Percentiles rank a stretch among this genome's conserved stretches.
Evolutionary conservation across 1,284 basidiomycete species (phyloP).

Genomic region (Stereum hirsutum): DNA sequence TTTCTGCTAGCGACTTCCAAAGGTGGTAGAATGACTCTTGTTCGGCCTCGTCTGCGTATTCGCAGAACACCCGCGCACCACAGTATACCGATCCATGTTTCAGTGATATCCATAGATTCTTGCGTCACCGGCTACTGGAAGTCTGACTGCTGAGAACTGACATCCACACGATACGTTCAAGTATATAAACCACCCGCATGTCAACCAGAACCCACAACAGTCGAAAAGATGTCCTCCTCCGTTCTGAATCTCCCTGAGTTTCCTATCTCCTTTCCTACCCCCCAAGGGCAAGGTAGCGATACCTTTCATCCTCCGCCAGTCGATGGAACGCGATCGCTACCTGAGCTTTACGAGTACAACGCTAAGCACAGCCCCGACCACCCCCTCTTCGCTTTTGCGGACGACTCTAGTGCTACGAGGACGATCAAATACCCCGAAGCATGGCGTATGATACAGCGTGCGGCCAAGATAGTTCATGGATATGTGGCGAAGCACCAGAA

Average conservation of each 20-base stretch:
- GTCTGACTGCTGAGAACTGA: too few species aligned
- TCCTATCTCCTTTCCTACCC: background rate
- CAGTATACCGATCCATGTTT: too few species aligned
- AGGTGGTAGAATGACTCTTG: too few species aligned
- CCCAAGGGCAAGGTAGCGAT: background rate
- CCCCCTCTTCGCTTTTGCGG: conserved; percentile 1
- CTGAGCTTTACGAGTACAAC: conserved; percentile 4
- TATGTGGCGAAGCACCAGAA: background rate
- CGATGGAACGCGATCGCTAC: conserved; percentile 2
- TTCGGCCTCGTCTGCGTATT: too few species aligned
- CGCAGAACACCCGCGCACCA: too few species aligned
- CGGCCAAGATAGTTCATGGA: background rate
- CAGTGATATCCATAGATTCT: too few species aligned
- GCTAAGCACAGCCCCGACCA: conserved; percentile 2
- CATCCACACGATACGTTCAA: too few species aligned
- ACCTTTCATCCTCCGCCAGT: conserved; percentile 8
- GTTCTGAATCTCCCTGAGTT: background rate
- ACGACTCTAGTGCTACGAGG: background rate
- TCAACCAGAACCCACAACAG: too few species aligned
- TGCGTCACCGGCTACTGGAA: too few species aligned
- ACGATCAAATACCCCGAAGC: conserved; percentile 4
- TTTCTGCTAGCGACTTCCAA: too few species aligned
- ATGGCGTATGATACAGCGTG: background rate
- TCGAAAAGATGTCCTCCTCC: too few species aligned
- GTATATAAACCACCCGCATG: too few species aligned